Base-by-base conservation (phyloP, 352 stramenopile genomes). In the Aphanomyces astaci region DNA sequence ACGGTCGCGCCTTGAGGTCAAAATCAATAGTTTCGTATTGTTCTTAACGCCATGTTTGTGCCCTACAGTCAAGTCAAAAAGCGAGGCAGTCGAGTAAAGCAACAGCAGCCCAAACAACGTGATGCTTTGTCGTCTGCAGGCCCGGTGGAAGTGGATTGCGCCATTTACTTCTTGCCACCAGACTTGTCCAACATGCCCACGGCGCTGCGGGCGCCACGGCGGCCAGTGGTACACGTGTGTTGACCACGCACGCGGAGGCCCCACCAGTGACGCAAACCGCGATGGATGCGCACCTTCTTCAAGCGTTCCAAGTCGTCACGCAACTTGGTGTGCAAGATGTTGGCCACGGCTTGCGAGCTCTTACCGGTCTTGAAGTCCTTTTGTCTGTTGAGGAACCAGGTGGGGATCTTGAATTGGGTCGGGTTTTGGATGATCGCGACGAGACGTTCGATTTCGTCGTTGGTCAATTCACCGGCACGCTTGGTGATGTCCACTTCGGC, bases 341-440 rank as follows among this genome's bases (percentile, higher is more conserved):
- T 98, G 63, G 96, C 94, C 72, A 98, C 97, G 60, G 98, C 85
- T 86, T 99, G 97, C 72, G 84, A 97, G 86, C 98, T 98, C 86
- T 99, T 99, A 84, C 97, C 97, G 59, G 96, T 99, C 89, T 99
- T 99, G 85, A 98, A 98, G 87, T 99, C 97, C 89, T 98, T 98
- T 89, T 99, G 97, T 83, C 97, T 94, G 90, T 99, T 99, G 53
- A 99, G 87, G 86, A 99, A 99, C 97, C 97, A 99, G 71, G 98
- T 82, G 66, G 96, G 97, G 80, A 99, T 98, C 87, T 99, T 99
- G 92, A 99, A 99, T 82, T 99, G 94, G 74, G 97, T 89, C 67
- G 97, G 97, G 84, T 99, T 99, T 77, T 98, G 90, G 84, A 99
- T 99, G 76, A 99, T 98, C 70, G 96, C 97, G 66, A 99, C 96